phyloP scores from a whole-genome alignment of 257 asterid genomes.

The Schizonepeta tenuifolia region DNA sequence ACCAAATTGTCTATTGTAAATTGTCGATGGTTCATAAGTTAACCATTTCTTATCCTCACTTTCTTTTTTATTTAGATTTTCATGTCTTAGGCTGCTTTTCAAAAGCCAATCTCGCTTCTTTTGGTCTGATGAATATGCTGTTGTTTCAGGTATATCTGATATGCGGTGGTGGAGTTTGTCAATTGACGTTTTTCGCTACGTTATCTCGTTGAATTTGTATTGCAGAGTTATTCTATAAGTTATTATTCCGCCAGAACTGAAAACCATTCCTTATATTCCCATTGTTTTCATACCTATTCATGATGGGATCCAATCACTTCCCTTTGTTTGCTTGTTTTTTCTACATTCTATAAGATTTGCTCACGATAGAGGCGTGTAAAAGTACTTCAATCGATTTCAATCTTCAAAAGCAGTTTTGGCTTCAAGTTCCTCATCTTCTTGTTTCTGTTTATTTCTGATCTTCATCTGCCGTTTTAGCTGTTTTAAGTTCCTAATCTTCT shows the following conservation, averaged over 20 bases:
- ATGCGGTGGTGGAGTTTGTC: slow-evolving; percentile 77
- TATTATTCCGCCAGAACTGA: slow-evolving; percentile 19
- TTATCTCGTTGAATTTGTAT: slow-evolving; percentile 71
- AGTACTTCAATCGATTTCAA: slow-evolving; percentile 19
- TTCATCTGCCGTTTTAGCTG: neutral
- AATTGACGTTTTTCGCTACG: slow-evolving; percentile 57
- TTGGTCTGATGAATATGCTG: slow-evolving; percentile 20
- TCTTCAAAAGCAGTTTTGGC: neutral
- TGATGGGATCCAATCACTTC: slow-evolving; percentile 75
- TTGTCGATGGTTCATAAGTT: neutral
- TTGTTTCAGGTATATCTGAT: slow-evolving; percentile 47
- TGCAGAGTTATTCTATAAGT: slow-evolving; percentile 86
- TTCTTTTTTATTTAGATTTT: slow-evolving; percentile 16
- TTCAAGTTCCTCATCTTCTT: slow-evolving; percentile 27
- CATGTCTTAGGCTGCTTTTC: slow-evolving; percentile 5
- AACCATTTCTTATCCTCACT: neutral
- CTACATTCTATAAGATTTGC: slow-evolving; percentile 58
- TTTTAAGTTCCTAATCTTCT: slow-evolving; percentile 25
- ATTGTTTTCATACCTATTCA: slow-evolving; percentile 34
- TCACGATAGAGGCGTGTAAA: slow-evolving; percentile 11
- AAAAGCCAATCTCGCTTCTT: slow-evolving; percentile 10
- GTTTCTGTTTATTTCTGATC: neutral
- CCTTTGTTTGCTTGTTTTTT: slow-evolving; percentile 53
- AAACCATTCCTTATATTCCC: slow-evolving; percentile 10
- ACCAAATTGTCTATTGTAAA: neutral